These are phyloP conservation scores for Aspergillus transmontanensis DNA, from an alignment of 2,329 filamentous ascomycete species.

Conservation along the genomic window DNA sequence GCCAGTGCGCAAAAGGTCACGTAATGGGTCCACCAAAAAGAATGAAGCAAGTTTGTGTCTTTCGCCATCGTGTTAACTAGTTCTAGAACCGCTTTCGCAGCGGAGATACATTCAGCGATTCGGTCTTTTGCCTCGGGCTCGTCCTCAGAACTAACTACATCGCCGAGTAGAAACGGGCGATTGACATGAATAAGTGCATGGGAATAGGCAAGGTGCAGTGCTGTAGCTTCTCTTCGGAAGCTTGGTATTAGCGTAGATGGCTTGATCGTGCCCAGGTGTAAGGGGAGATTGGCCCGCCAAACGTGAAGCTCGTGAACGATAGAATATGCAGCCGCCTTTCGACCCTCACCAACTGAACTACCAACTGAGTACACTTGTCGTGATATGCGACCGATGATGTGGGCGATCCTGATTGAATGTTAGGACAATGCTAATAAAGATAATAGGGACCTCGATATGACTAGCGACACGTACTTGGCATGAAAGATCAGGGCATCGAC, in stretches of 20 bases:
- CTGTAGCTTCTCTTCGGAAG: slow-evolving; percentile 30
- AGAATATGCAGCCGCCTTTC: slow-evolving; percentile 22
- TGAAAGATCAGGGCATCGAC: slow-evolving; percentile 47
- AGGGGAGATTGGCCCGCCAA: slow-evolving; percentile 26
- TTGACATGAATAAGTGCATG: slow-evolving; percentile 31
- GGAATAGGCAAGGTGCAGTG: slow-evolving; percentile 29
- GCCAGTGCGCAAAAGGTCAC: slow-evolving; percentile 56
- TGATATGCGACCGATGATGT: slow-evolving; percentile 27
- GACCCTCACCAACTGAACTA: slow-evolving; percentile 9
- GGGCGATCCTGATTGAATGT: slow-evolving; percentile 19
- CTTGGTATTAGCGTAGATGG: slow-evolving; percentile 26
- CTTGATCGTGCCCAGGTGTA: slow-evolving; percentile 28
- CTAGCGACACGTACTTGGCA: slow-evolving; percentile 27
- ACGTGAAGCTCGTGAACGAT: slow-evolving; percentile 22
- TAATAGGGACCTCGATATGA: neutral
- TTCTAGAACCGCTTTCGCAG: slow-evolving; percentile 25
- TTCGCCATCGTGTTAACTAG: slow-evolving; percentile 22
- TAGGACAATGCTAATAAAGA: neutral
- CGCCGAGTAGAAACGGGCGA: slow-evolving; percentile 26
- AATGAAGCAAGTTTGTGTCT: slow-evolving; percentile 23
- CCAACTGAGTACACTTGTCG: slow-evolving; percentile 28
- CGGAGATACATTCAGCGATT: slow-evolving; percentile 24
- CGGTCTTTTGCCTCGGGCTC: neutral
- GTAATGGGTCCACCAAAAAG: slow-evolving; percentile 34
- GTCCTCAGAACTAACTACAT: slow-evolving; percentile 7